Evolutionary conservation across 2,329 filamentous ascomycete genomes (phyloP).

Genomic region (Parafenestella ontariensis): DNA sequence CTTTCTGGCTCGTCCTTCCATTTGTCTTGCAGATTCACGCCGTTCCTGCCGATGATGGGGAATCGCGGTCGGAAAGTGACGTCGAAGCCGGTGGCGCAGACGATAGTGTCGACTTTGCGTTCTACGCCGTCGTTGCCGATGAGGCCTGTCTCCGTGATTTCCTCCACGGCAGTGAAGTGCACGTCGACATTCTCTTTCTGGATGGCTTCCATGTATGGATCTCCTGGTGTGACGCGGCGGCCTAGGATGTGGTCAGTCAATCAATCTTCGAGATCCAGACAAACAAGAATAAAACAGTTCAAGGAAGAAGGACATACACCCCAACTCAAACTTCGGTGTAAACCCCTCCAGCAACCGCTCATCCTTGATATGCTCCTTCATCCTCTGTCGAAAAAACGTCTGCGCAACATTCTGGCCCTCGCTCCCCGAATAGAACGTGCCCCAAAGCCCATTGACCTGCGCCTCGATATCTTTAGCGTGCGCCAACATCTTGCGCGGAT

Average conservation of each 20-base stretch:
- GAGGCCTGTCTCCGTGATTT: constrained; percentile 56
- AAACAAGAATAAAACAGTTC: no score
- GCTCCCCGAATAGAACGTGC: constrained; percentile 53
- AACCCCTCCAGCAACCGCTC: constrained; percentile 57
- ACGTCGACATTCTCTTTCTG: constrained; percentile 60
- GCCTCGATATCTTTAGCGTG: constrained; percentile 57
- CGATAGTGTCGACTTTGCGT: constrained; percentile 52
- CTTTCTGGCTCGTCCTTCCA: constrained; percentile 50
- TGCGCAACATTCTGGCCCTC: constrained; percentile 51
- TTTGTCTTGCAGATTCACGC: constrained; percentile 50
- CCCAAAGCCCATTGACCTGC: constrained; percentile 58
- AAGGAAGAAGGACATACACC: constrained; percentile 48
- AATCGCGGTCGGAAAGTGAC: constrained; percentile 54
- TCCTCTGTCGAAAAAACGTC: constrained; percentile 51
- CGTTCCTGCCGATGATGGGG: constrained; percentile 51
- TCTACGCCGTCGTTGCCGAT: constrained; percentile 53
- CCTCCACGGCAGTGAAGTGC: constrained; percentile 56
- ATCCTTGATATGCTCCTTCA: constrained; percentile 61
- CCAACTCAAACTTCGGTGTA: constrained; percentile 55
- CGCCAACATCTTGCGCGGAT: constrained; percentile 52
- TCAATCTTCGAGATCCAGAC: no score
- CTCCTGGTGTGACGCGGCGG: constrained; percentile 57
- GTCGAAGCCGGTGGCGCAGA: constrained; percentile 57
- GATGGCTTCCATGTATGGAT: constrained; percentile 60
- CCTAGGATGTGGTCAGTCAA: constrained; percentile 18